Evolutionary conservation across 768 basidiomycete species (phyloP).

Genomic region (Saitozyma sp.): DNA sequence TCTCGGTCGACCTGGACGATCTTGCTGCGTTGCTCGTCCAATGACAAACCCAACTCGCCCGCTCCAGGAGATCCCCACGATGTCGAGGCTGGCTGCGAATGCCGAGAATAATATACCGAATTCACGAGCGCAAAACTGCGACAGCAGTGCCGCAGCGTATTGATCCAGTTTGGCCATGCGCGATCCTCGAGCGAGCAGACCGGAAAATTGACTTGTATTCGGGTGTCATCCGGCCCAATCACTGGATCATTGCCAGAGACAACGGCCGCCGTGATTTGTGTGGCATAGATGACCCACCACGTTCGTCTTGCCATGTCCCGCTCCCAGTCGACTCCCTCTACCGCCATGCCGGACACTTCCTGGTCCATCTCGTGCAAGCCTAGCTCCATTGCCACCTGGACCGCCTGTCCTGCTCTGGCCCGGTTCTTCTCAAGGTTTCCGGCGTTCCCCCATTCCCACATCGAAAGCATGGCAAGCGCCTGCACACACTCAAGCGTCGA

Average conservation of each 20-base stretch:
- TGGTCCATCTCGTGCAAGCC: conserved; percentile 48
- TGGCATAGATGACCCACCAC: conserved; percentile 46
- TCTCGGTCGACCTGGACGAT: conserved; percentile 42
- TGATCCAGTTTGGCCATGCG: conserved; percentile 48
- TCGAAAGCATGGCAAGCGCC: conserved; percentile 40
- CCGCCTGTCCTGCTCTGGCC: conserved; percentile 31
- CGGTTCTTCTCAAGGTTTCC: conserved; percentile 32
- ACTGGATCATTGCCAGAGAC: conserved; percentile 40
- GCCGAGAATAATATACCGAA: conserved; percentile 32
- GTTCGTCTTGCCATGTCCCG: conserved; percentile 49
- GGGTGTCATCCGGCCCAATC: conserved; percentile 41
- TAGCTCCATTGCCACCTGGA: conserved; percentile 47
- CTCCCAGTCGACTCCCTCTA: conserved; percentile 46
- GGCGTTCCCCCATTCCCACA: conserved; percentile 49
- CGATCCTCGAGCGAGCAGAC: conserved; percentile 34
- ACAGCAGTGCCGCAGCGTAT: conserved; percentile 31
- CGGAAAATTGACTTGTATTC: conserved; percentile 45
- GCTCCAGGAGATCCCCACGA: not conserved
- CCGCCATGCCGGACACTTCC: not conserved
- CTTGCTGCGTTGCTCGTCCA: conserved; percentile 9
- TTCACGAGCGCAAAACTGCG: conserved; percentile 44
- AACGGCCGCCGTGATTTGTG: conserved; percentile 39
- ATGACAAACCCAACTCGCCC: conserved; percentile 5
- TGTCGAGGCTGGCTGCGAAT: no score
- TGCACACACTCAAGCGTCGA: conserved; percentile 44